phyloP scores from a whole-genome alignment of 257 asterid genomes.

The Pogostemon cablin region DNA sequence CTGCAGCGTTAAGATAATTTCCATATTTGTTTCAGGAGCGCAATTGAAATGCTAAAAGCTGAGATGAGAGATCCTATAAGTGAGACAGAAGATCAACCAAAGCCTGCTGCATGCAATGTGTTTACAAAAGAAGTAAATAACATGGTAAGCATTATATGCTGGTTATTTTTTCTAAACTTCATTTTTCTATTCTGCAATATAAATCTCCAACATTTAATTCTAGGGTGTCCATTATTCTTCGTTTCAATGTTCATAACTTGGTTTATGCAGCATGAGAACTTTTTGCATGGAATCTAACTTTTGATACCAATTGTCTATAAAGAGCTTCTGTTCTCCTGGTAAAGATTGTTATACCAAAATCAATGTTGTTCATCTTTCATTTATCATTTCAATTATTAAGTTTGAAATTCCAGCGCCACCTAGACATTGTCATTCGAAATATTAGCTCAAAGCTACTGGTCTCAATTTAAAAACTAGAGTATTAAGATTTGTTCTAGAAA shows the following conservation, averaged over 20 bases:
- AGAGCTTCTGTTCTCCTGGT: neutral
- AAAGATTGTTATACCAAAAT: neutral
- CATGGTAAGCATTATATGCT: conserved; percentile 48
- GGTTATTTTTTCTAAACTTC: neutral
- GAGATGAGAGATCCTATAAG: conserved; percentile 56
- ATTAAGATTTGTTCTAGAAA: neutral
- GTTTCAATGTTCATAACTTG: neutral
- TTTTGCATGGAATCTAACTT: neutral
- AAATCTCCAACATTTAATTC: neutral
- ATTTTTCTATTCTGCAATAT: neutral
- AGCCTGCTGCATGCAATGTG: conserved; percentile 38
- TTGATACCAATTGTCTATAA: neutral
- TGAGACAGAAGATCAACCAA: conserved; percentile 43
- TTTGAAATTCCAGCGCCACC: neutral
- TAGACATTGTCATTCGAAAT: neutral
- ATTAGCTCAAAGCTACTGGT: neutral
- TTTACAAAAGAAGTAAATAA: conserved; percentile 41
- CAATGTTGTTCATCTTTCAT: neutral
- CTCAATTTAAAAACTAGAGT: neutral
- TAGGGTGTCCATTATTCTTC: neutral
- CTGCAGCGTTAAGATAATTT: conserved; percentile 2
- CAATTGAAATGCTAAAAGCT: conserved; percentile 80
- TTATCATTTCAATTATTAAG: conserved; percentile 1
- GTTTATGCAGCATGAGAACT: neutral
- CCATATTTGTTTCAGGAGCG: conserved; percentile 58